Percentiles rank a stretch among this genome's conserved stretches.
Evolutionary conservation across 2,329 filamentous ascomycete species (phyloP).

Genomic region (Rhexocercosporidium sp.): DNA sequence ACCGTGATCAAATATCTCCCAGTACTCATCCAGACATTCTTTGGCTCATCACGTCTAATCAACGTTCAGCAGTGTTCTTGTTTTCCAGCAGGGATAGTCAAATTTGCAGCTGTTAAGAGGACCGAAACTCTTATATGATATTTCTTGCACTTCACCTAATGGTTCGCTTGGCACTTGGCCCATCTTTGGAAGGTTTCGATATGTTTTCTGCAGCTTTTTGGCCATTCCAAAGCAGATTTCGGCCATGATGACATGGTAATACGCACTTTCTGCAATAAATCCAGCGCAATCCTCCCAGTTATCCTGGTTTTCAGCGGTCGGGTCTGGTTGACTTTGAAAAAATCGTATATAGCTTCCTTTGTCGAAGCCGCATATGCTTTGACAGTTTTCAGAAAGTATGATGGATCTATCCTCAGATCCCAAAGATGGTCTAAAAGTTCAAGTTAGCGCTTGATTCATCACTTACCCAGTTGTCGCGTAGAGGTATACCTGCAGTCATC

Average conservation of each 20-base stretch:
- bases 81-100: slow-evolving; percentile 3
- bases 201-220: neutral
- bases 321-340: neutral
- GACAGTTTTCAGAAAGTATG: neutral
- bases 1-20: neutral
- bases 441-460: neutral
- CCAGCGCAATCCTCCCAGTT: neutral
- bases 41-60: neutral
- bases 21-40: neutral
- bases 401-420: slow-evolving; percentile 1
- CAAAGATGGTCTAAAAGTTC: neutral
- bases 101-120: neutral
- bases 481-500: neutral
- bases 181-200: neutral
- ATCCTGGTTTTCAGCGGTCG: neutral
- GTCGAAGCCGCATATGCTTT: neutral
- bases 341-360: neutral
- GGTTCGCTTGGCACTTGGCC: neutral
- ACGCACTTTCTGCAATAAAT: neutral
- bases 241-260: slow-evolving; percentile 1
- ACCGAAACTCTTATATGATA: neutral
- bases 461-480: neutral
- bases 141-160: neutral
- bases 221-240: neutral
- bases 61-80: neutral